A percentile compares a stretch with the other conserved stretches of the same genome.
Evolutionary conservation across 805 yeast genomes (phyloP).

Genomic region (Candida yuanshanica): DNA sequence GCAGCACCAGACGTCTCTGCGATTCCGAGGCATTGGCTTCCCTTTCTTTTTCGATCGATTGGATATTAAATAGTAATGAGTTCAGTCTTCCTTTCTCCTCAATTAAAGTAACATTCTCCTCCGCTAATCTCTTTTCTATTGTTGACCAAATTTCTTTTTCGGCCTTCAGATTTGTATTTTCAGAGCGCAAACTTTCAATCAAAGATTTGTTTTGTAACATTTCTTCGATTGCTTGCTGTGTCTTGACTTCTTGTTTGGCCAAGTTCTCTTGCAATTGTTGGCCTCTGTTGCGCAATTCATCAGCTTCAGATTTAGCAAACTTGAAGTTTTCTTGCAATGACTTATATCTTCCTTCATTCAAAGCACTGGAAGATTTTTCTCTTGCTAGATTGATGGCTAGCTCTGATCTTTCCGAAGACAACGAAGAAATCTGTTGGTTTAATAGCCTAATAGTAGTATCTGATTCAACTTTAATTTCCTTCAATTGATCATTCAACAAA

Average conservation of each 20-base stretch:
- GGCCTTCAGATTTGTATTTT: constrained; percentile 42
- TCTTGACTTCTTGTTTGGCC: constrained; percentile 41
- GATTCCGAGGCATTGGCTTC: constrained; percentile 46
- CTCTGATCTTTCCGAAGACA: constrained; percentile 39
- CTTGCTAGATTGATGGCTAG: constrained; percentile 45
- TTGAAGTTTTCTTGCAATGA: constrained; percentile 35
- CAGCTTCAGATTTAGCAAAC: constrained; percentile 39
- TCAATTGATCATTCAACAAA: constrained; percentile 15
- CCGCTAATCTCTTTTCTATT: constrained; percentile 42
- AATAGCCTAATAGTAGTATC: constrained; percentile 45
- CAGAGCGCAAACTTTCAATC: constrained; percentile 38
- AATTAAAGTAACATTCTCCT: constrained; percentile 46
- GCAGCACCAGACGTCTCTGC: constrained; percentile 41
- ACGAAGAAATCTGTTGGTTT: constrained; percentile 36
- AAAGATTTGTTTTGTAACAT: constrained; percentile 45
- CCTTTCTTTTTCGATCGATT: constrained; percentile 56
- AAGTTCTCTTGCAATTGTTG: constrained; percentile 37
- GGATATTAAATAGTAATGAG: constrained; percentile 53
- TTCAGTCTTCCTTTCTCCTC: constrained; percentile 57
- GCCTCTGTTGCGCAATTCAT: constrained; percentile 35
- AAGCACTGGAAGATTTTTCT: constrained; percentile 46
- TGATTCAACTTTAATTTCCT: constrained; percentile 28
- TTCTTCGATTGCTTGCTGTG: constrained; percentile 47
- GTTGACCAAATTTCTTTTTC: constrained; percentile 49
- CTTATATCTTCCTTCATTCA: constrained; percentile 47